Percentiles rank a stretch among this genome's conserved stretches.
phyloP scores from a whole-genome alignment of 345 rosid species.

The Rhizophora mangle region DNA sequence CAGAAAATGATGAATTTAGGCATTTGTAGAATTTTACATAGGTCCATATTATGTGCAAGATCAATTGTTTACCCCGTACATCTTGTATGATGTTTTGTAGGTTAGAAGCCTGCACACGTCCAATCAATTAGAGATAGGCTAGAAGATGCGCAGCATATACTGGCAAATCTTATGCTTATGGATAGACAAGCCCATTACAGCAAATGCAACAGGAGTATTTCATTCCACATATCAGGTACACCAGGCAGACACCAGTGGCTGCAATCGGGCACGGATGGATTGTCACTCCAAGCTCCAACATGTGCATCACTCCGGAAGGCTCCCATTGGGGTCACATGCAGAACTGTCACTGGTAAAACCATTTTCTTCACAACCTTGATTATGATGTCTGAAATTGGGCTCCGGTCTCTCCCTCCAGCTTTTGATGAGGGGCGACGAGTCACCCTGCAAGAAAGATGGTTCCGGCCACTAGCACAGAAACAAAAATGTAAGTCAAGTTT shows the following conservation, averaged over 20 bases:
- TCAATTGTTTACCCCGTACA: neutral
- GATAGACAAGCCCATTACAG: slow-evolving; percentile 14
- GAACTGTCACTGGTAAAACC: slow-evolving; percentile 39
- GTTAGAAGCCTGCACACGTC: neutral
- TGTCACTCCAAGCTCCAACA: slow-evolving; percentile 63
- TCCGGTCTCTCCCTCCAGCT: slow-evolving; percentile 43
- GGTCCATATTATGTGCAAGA: neutral
- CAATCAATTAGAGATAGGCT: neutral
- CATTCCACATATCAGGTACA: slow-evolving; percentile 71
- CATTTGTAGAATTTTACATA: neutral
- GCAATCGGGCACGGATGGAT: slow-evolving; percentile 62
- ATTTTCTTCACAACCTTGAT: slow-evolving; percentile 36
- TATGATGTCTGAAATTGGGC: slow-evolving; percentile 45
- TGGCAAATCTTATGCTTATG: neutral
- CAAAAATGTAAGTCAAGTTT: slow-evolving; percentile 14
- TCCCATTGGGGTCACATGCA: slow-evolving; percentile 68
- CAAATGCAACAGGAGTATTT: slow-evolving; percentile 45
- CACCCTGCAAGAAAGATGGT: slow-evolving; percentile 53
- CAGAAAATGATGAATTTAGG: neutral
- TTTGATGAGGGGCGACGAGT: slow-evolving; percentile 41
- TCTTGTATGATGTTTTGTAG: neutral
- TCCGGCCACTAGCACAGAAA: slow-evolving; percentile 36
- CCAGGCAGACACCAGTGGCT: slow-evolving; percentile 82
- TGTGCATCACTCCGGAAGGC: slow-evolving; percentile 65
- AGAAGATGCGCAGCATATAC: neutral